A percentile compares a stretch with the other conserved stretches of the same genome.
Conservation (phyloP, 495 filamentous ascomycete genomes). For the Xylaria bambusicola region DNA sequence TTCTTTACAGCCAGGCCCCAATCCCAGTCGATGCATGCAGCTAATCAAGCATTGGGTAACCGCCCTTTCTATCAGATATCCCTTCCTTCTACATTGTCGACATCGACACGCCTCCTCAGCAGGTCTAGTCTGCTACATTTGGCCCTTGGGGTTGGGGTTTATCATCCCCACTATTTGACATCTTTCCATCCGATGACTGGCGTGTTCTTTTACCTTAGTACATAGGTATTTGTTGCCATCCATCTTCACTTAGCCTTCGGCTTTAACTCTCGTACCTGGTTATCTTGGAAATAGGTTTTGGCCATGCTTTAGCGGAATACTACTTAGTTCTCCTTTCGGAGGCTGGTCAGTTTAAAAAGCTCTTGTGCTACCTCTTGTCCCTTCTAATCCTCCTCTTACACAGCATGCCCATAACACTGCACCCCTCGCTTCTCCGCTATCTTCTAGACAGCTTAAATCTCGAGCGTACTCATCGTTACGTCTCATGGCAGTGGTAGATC, state of each 20-base stretch:
- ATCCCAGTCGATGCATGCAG: conserved; percentile 7
- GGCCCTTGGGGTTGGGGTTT: background rate
- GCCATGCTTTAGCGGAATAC: no score
- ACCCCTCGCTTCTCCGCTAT: conserved; percentile 23
- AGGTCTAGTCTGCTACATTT: background rate
- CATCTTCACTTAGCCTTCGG: no score
- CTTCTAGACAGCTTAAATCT: conserved; percentile 23
- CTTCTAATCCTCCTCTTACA: background rate
- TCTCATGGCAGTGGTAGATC: background rate
- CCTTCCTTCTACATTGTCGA: background rate
- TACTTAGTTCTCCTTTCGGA: background rate
- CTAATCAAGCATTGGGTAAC: background rate
- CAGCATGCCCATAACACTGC: conserved; percentile 25
- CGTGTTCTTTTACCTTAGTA: no score
- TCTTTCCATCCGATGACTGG: no score
- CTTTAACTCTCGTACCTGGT: no score
- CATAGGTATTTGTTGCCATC: no score
- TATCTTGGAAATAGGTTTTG: no score
- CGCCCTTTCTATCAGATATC: background rate
- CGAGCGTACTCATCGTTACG: background rate
- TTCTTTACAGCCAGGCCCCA: background rate
- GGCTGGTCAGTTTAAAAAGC: conserved; percentile 19
- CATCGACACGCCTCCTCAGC: background rate
- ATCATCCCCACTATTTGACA: background rate
- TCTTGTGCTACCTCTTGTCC: conserved; percentile 23